phyloP scores from a whole-genome alignment of 2,329 filamentous ascomycete genomes.

The Fusarium udum region DNA sequence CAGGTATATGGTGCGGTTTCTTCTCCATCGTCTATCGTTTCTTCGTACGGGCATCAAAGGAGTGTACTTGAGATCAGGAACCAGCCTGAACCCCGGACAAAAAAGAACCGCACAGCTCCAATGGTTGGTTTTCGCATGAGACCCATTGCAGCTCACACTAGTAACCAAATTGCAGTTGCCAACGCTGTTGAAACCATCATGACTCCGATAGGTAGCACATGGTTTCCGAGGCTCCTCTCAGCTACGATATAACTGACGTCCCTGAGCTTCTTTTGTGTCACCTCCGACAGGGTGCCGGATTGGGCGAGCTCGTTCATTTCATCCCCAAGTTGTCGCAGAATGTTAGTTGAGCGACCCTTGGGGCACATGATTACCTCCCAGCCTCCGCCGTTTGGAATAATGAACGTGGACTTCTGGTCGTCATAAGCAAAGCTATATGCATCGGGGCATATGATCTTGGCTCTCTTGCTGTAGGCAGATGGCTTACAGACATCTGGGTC shows the following conservation, averaged over 20 bases:
- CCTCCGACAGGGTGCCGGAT: constrained; percentile 50
- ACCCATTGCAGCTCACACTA: constrained; percentile 6
- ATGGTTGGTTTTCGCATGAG: neutral
- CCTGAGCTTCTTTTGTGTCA: constrained; percentile 45
- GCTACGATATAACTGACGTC: constrained; percentile 50
- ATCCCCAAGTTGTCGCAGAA: constrained; percentile 60
- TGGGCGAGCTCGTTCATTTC: constrained; percentile 60
- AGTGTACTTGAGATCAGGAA: constrained; percentile 11
- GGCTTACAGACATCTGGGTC: constrained; percentile 71
- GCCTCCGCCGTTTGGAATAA: constrained; percentile 73
- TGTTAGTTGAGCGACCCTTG: constrained; percentile 66
- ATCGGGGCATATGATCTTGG: constrained; percentile 82
- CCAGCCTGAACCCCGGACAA: constrained; percentile 29
- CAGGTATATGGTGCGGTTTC: constrained; percentile 4
- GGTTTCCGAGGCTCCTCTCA: constrained; percentile 41
- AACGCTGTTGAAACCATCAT: constrained; percentile 19
- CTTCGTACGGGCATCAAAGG: constrained; percentile 11
- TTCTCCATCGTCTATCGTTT: constrained; percentile 24
- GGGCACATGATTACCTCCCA: constrained; percentile 86
- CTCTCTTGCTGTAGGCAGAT: constrained; percentile 72
- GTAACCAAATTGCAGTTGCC: constrained; percentile 28
- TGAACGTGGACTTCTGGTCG: constrained; percentile 67
- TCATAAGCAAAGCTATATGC: constrained; percentile 82
- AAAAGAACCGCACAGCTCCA: neutral
- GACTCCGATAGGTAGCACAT: constrained; percentile 22